Evolutionary conservation across 1,284 basidiomycete species (phyloP).

Genomic region (Porogramme epimiltina): DNA sequence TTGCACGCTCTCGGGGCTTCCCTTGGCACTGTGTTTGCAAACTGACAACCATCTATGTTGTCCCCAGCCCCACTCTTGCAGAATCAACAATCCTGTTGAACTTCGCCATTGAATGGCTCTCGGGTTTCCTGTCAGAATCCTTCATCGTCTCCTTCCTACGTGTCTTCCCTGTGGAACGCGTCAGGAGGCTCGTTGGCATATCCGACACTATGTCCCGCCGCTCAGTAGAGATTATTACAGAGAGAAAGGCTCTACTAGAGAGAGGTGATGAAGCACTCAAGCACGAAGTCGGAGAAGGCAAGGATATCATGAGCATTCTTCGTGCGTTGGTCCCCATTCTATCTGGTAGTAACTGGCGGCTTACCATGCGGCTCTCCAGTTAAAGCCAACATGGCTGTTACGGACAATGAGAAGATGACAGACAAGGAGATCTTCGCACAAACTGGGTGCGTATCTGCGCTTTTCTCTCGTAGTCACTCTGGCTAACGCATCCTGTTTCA

Average conservation of each 20-base stretch:
- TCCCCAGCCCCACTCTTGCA: slow-evolving; percentile 9
- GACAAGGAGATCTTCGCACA: slow-evolving; percentile 31
- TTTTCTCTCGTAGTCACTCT: too few relatives aligned
- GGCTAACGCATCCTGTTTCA: too few relatives aligned
- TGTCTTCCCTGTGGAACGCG: background rate
- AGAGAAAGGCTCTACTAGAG: slow-evolving; percentile 34
- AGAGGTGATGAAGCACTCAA: slow-evolving; percentile 28
- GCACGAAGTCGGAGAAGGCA: slow-evolving; percentile 32
- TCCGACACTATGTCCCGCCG: slow-evolving; percentile 41
- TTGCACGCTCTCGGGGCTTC: too few relatives aligned
- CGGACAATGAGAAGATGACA: slow-evolving; percentile 26
- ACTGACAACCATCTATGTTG: background rate
- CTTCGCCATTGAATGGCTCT: slow-evolving; percentile 3
- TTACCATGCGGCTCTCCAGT: too few relatives aligned
- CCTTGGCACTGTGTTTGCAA: background rate
- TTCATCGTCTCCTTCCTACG: slow-evolving; percentile 9
- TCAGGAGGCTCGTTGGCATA: slow-evolving; percentile 20
- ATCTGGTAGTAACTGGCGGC: too few relatives aligned
- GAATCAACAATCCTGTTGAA: background rate
- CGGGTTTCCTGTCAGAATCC: slow-evolving; percentile 10
- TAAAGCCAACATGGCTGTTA: slow-evolving; percentile 24
- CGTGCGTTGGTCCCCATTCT: too few relatives aligned
- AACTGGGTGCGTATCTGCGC: slow-evolving; percentile 29
- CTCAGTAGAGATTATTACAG: slow-evolving; percentile 39
- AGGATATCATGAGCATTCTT: slow-evolving; percentile 48